Base-by-base conservation (phyloP, 139 green algal genomes). In the Chlamydomonas incerta region DNA sequence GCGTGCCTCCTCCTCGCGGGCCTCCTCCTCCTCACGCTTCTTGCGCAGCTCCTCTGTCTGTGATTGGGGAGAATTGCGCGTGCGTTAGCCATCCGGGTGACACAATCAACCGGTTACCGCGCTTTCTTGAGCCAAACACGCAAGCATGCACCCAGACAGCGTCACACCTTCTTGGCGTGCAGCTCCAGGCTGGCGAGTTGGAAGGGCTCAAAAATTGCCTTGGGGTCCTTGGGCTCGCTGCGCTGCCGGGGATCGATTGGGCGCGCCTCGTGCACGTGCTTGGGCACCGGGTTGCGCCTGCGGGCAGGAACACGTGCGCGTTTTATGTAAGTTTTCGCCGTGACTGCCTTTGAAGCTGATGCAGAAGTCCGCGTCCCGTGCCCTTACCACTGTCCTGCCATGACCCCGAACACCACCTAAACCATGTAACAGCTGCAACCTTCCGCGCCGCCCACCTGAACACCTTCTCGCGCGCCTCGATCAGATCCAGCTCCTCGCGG, bases 121-220 rank as follows among this genome's bases (percentile, higher is more conserved):
- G n/a, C n/a, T n/a, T n/a, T n/a, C n/a, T n/a, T n/a, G n/a, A n/a
- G n/a, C n/a, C n/a, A n/a, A n/a, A n/a, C n/a, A n/a, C n/a, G n/a
- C n/a, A n/a, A n/a, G n/a, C n/a, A n/a, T n/a, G n/a, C n/a, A 50
- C 41, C 41, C 41, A 50, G 41, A 8, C 41, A 50, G 6, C 41
- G 8, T 5, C 41, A 5, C 41, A 76, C 79, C 79, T 75, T 67
- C 31, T 85, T 85, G 65, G 71, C 70, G 68, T 88, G 80, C 47
- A 66, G 74, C 20, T 83, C 80, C 33, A 87, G 46, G 24, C 65
- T 86, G 18, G 84, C 73, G 37, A 92, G 81, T 35, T 92, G 58
- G 80, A 89, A 89, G 58, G 88, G 84, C 82, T 88, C 62, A 62
- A 89, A 92, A 0, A 92, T 34, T 2, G 58, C 67, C 3, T 86